These are phyloP conservation scores for Linnemannia elongata DNA, from an alignment of 192 early-diverging fungal genomes.

Conservation along the genomic window DNA sequence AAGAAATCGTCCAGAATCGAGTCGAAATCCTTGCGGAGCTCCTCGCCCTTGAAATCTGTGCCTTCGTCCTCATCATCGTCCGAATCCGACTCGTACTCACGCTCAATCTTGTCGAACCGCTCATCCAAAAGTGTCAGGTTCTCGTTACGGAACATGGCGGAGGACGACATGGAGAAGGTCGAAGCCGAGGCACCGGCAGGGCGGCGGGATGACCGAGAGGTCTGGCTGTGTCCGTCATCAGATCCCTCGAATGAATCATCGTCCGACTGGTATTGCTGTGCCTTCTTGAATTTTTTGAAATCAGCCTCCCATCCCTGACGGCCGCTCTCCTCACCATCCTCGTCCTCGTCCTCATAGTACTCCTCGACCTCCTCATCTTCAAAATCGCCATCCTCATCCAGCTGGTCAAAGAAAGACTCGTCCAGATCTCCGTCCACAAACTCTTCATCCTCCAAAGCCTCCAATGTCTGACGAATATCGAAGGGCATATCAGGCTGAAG, in stretches of 20 bases:
- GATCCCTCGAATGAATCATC: slow-evolving; percentile 62
- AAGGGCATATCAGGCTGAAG: slow-evolving; percentile 85
- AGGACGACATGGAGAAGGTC: slow-evolving; percentile 91
- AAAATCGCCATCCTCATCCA: slow-evolving; percentile 73
- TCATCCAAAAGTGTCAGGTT: slow-evolving; percentile 93
- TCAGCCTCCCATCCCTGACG: slow-evolving; percentile 66
- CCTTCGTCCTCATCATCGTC: slow-evolving; percentile 70
- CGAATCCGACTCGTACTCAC: slow-evolving; percentile 70
- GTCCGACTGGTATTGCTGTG: slow-evolving; percentile 39
- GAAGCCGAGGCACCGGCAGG: slow-evolving; percentile 57
- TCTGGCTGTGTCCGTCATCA: slow-evolving; percentile 59
- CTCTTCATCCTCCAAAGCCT: slow-evolving; percentile 94
- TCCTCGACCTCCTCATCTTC: slow-evolving; percentile 72
- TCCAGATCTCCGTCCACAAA: slow-evolving; percentile 86
- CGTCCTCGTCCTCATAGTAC: slow-evolving; percentile 63
- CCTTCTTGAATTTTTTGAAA: slow-evolving; percentile 70
- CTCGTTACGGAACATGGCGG: slow-evolving; percentile 93
- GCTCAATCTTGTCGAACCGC: slow-evolving; percentile 87
- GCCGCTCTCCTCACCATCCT: slow-evolving; percentile 65
- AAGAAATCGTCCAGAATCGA: slow-evolving; percentile 82
- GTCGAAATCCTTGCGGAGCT: slow-evolving; percentile 80
- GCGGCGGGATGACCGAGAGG: slow-evolving; percentile 47
- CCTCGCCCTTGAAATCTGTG: slow-evolving; percentile 62
- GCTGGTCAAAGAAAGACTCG: slow-evolving; percentile 85
- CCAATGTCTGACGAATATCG: slow-evolving; percentile 87